Percentiles rank a stretch among this genome's conserved stretches.
Evolutionary conservation across 768 basidiomycete genomes (phyloP).

Genomic region (Favolaschia claudopus): DNA sequence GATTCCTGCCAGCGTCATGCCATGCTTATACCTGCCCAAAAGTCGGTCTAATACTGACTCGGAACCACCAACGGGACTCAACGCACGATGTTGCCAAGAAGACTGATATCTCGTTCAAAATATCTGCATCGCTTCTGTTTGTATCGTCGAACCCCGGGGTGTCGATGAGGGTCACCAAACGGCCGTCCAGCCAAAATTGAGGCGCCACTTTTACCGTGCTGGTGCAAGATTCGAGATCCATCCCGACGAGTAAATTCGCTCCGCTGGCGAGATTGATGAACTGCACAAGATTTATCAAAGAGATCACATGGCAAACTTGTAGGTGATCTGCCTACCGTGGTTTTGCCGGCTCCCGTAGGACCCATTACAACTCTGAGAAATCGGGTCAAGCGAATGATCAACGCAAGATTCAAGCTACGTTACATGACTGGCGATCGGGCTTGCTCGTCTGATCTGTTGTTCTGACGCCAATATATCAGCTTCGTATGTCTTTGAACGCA

Average conservation of each 20-base stretch:
- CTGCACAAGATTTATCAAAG: conserved; percentile 19
- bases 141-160: conserved; percentile 36
- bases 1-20: conserved; percentile 44
- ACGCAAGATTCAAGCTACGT: no score
- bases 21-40: conserved; percentile 31
- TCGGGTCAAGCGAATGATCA: no score
- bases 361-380: no score
- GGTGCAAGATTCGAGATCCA: conserved; percentile 45
- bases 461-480: no score
- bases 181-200: conserved; percentile 1
- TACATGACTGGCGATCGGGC: no score
- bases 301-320: not conserved
- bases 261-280: conserved; percentile 46
- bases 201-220: conserved; percentile 34
- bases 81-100: conserved; percentile 9
- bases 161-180: conserved; percentile 27
- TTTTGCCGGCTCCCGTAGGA: conserved; percentile 14
- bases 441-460: no score
- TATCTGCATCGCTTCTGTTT: conserved; percentile 28
- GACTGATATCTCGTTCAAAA: conserved; percentile 27
- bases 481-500: no score
- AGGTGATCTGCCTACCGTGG: not conserved
- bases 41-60: not conserved
- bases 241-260: conserved; percentile 39
- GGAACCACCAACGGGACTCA: not conserved